Evolutionary conservation across 352 stramenopile genomes (phyloP).

Genomic region (Globisporangium camurandrum): DNA sequence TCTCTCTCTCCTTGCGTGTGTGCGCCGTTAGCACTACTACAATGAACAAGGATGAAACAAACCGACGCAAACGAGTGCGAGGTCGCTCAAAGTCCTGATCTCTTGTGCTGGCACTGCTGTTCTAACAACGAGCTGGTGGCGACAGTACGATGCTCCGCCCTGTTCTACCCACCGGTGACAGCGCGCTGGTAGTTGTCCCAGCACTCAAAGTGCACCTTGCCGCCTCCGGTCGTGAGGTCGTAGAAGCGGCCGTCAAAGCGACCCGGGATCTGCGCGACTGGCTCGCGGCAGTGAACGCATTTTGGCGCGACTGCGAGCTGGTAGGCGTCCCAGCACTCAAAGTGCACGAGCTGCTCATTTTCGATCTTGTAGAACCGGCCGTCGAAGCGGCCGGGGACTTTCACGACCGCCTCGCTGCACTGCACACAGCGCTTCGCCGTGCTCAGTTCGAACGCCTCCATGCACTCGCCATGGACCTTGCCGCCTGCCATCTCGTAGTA

Average conservation of each 20-base stretch:
- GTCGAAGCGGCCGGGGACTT: conserved; percentile 62
- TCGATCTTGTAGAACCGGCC: conserved; percentile 85
- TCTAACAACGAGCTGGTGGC: background rate
- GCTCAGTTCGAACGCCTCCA: conserved; percentile 64
- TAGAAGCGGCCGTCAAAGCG: conserved; percentile 82
- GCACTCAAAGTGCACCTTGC: conserved; percentile 85
- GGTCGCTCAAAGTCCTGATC: no score
- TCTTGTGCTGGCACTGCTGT: no score
- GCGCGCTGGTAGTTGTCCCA: conserved; percentile 63
- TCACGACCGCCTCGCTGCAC: conserved; percentile 60
- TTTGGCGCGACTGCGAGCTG: conserved; percentile 63
- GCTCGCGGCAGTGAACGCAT: conserved; percentile 67
- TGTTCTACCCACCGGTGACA: conserved; percentile 2
- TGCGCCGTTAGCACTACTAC: no score
- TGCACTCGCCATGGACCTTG: conserved; percentile 80
- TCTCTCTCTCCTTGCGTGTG: no score
- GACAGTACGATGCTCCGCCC: no score
- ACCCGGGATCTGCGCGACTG: conserved; percentile 61
- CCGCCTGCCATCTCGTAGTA: conserved; percentile 71
- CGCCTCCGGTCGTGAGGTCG: conserved; percentile 59
- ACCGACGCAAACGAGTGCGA: no score
- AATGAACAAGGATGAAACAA: no score
- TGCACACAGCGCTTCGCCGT: conserved; percentile 72
- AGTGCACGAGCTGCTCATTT: conserved; percentile 61
- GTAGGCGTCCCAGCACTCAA: conserved; percentile 83